Evolutionary conservation across 352 stramenopile genomes (phyloP).

Genomic region (Phytophthora meadii): DNA sequence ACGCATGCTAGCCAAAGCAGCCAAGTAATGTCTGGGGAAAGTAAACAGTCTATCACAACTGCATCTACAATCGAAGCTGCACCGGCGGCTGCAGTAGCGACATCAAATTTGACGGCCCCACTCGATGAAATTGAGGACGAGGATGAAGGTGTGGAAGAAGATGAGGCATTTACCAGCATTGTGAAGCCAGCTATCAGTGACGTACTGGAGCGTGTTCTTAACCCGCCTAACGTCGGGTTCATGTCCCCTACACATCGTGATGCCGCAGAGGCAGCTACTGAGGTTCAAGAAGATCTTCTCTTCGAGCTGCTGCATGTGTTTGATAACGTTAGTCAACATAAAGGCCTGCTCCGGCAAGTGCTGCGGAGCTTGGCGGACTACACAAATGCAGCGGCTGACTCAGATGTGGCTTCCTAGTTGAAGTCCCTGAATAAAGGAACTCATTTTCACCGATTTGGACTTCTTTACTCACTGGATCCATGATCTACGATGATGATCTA

Average conservation of each 20-base stretch:
- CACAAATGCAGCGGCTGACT: conserved; percentile 25
- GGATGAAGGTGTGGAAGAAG: conserved; percentile 46
- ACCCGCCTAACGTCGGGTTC: conserved; percentile 28
- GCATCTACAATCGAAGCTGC: conserved; percentile 4
- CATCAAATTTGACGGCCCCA: conserved; percentile 4
- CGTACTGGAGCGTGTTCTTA: conserved; percentile 59
- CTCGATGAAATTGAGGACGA: conserved; percentile 33
- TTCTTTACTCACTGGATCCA: conserved; percentile 18
- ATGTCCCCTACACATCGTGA: conserved; percentile 30
- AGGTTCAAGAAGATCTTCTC: conserved; percentile 70
- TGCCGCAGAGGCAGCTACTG: conserved; percentile 41
- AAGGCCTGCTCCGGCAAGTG: conserved; percentile 69
- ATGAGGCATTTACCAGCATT: conserved; percentile 67
- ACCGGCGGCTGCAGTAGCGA: conserved; percentile 3
- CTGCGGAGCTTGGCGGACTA: conserved; percentile 62
- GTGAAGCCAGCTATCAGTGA: conserved; percentile 86
- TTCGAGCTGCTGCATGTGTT: conserved; percentile 85
- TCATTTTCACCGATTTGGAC: conserved; percentile 8
- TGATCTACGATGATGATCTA: conserved; percentile 29
- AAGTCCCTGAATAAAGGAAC: conserved; percentile 4
- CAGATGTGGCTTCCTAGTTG: conserved; percentile 15
- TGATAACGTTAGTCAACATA: conserved; percentile 73
- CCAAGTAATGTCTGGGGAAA: conserved; percentile 5
- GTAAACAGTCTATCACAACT: conserved; percentile 1
- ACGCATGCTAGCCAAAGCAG: background rate